A percentile compares a stretch with the other conserved stretches of the same genome.
These are phyloP conservation scores for Lentinus tigrinus DNA, from an alignment of 768 basidiomycete genomes.

Conservation along the genomic window DNA sequence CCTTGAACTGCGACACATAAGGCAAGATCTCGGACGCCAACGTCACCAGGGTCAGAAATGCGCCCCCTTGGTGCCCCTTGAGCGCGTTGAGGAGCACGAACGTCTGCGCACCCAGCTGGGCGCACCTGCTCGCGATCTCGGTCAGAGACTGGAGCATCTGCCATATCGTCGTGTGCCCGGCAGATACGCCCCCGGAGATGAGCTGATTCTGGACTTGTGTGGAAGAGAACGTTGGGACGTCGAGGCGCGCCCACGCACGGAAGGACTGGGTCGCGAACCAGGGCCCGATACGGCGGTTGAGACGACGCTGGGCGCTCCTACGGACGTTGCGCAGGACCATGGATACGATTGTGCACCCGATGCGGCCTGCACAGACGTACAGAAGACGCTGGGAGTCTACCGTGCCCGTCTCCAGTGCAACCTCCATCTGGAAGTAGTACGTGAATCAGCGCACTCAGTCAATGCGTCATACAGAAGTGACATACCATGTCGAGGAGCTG, in stretches of 20 bases:
- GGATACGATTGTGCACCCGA: constrained; percentile 47
- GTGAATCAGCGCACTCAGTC: neutral
- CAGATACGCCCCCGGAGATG: constrained; percentile 7
- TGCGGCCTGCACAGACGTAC: constrained; percentile 52
- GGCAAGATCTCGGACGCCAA: constrained; percentile 35
- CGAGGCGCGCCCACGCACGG: constrained; percentile 66
- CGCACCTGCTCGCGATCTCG: too few species aligned
- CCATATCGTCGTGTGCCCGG: too few species aligned
- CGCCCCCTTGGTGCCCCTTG: too few species aligned
- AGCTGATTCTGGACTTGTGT: constrained; percentile 40
- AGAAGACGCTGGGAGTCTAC: constrained; percentile 58
- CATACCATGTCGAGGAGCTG: constrained; percentile 65
- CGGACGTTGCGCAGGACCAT: constrained; percentile 44
- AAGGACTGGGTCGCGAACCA: constrained; percentile 65
- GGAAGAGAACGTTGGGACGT: constrained; percentile 75
- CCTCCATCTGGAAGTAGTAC: constrained; percentile 53
- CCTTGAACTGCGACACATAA: too few species aligned
- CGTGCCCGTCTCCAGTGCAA: constrained; percentile 60
- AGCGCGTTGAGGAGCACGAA: too few species aligned
- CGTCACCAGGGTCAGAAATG: too few species aligned
- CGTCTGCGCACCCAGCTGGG: too few species aligned
- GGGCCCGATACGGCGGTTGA: constrained; percentile 57
- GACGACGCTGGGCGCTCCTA: constrained; percentile 29
- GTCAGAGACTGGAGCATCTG: too few species aligned
- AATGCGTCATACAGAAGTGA: neutral